Evolutionary conservation across 2,329 filamentous ascomycete genomes (phyloP).

Genomic region (Paraphoma chrysanthemicola): DNA sequence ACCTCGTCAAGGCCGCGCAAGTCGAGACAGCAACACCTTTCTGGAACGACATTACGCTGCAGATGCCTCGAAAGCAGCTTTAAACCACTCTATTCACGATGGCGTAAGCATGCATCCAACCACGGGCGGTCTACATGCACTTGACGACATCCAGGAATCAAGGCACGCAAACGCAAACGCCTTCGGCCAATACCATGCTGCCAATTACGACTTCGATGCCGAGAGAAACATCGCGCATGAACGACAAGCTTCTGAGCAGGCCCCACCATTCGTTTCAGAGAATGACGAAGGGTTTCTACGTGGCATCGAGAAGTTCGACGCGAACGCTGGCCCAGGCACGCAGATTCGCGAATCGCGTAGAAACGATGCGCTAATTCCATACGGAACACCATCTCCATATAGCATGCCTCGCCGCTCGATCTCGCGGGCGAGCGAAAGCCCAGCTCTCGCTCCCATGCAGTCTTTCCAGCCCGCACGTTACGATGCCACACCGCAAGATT

Average conservation of each 20-base stretch:
- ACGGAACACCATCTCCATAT: constrained; percentile 8
- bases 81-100: constrained; percentile 5
- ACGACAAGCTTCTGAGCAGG: constrained; percentile 2
- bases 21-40: background rate
- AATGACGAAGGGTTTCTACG: constrained; percentile 13
- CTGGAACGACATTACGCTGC: constrained; percentile 1
- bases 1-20: constrained; percentile 1
- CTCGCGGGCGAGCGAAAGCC: constrained; percentile 1
- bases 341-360: constrained; percentile 2
- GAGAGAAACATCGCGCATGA: constrained; percentile 9
- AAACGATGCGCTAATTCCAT: background rate
- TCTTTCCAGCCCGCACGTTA: background rate
- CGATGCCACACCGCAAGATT: background rate
- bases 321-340: constrained; percentile 11
- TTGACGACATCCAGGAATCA: constrained; percentile 1
- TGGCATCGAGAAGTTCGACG: constrained; percentile 18
- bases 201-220: constrained; percentile 3
- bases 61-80: background rate
- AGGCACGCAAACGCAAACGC: constrained; percentile 19
- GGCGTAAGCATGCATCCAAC: background rate
- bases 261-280: constrained; percentile 3
- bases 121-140: constrained; percentile 6
- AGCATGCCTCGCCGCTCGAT: constrained; percentile 12
- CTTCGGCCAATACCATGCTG: constrained; percentile 16
- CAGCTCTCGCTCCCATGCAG: constrained; percentile 10